A percentile compares a stretch with the other conserved stretches of the same genome.
phyloP scores from a whole-genome alignment of 441 rosid species.

The Corymbia calophylla region DNA sequence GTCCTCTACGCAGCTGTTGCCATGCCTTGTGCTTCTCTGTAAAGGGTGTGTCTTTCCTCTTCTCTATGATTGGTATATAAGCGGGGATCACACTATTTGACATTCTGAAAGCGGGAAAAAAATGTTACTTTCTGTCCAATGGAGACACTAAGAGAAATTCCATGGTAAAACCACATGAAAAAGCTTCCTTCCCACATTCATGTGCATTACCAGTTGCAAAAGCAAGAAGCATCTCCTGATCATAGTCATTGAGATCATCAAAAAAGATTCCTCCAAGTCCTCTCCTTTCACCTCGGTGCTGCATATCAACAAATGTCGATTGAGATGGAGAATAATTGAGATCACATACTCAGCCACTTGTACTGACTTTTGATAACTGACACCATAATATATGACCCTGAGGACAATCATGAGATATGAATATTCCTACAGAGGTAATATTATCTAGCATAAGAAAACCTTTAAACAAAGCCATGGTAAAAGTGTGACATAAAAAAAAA shows the following conservation, averaged over 20 bases:
- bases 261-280: conserved; percentile 98
- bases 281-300: conserved; percentile 93
- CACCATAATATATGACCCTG: neutral
- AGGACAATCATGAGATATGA: neutral
- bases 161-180: neutral
- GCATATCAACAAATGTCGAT: conserved; percentile 7
- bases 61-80: conserved; percentile 82
- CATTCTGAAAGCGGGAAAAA: conserved; percentile 50
- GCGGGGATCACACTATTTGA: conserved; percentile 88
- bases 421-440: neutral
- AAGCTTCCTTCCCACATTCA: neutral
- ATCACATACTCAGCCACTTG: neutral
- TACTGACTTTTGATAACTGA: neutral
- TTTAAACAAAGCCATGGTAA: neutral
- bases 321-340: neutral
- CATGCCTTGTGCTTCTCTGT: conserved; percentile 82
- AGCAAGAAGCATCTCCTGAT: conserved; percentile 92
- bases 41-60: conserved; percentile 67
- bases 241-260: conserved; percentile 87
- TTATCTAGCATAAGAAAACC: neutral
- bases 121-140: neutral
- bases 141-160: neutral
- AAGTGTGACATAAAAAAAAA: neutral
- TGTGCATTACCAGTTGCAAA: conserved; percentile 77
- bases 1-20: conserved; percentile 94